Conservation (phyloP, 352 stramenopile species). For the Elongisporangium prolatum region DNA sequence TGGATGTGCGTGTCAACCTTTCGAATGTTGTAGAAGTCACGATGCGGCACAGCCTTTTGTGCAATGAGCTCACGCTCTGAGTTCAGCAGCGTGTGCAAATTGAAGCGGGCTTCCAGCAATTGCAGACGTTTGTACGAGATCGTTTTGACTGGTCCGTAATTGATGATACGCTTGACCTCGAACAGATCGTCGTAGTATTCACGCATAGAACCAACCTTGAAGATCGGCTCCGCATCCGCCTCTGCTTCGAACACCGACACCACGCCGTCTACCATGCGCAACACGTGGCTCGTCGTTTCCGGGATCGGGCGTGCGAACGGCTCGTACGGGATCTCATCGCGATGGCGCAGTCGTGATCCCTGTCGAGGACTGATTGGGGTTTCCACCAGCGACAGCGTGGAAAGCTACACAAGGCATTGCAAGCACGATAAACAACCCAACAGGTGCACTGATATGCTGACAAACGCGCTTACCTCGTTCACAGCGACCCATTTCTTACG, state of each 20-base stretch:
- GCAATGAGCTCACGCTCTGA: constrained; percentile 92
- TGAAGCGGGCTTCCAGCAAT: constrained; percentile 91
- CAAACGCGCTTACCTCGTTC: constrained; percentile 22
- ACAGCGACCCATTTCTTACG: constrained; percentile 67
- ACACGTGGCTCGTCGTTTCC: constrained; percentile 37
- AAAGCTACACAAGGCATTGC: constrained; percentile 4
- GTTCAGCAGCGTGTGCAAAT: constrained; percentile 96
- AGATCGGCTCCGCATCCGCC: constrained; percentile 23
- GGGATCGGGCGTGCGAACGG: constrained; percentile 39
- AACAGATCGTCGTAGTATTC: constrained; percentile 78
- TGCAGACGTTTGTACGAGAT: constrained; percentile 85
- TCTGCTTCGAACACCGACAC: constrained; percentile 42
- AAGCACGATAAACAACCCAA: neutral
- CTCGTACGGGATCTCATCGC: constrained; percentile 72
- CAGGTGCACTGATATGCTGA: neutral
- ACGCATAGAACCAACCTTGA: constrained; percentile 31
- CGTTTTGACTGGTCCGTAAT: constrained; percentile 84
- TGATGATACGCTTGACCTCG: constrained; percentile 83
- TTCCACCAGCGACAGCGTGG: constrained; percentile 10
- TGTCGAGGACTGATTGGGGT: constrained; percentile 32
- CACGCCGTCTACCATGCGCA: constrained; percentile 59
- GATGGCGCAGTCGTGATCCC: constrained; percentile 42
- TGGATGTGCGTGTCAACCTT: constrained; percentile 99
- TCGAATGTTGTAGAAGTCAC: constrained; percentile 98
- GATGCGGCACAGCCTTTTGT: constrained; percentile 95